Evolutionary conservation across 257 asterid species (phyloP), one percentile per base, ranked within the genome.

Genomic region (Paulownia fortunei): DNA sequence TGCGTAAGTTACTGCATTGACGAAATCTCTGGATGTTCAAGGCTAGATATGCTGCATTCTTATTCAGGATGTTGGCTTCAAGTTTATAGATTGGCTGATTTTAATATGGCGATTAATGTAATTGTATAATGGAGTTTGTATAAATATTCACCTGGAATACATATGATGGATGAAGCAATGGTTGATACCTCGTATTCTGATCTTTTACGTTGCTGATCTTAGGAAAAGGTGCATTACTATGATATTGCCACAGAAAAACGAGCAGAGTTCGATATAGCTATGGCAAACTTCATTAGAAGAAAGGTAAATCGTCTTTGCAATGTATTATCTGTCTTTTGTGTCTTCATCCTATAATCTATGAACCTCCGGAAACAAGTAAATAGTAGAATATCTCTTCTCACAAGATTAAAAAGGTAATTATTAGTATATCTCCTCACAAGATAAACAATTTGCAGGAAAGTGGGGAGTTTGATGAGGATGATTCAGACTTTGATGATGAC

Each of bases 241-340:
- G 99, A 94, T 78, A 83, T 90, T 69, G 99, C 99, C 82, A 92
- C 99, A 15, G 90, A 89, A 84, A 94, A 92, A 80, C 92, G 99
- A 78, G 92, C 94, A 34, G 99, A 92, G 83, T 94, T 94, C 76
- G 97, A 94, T 30, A 72, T 55, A 47, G 98, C 99, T 71, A 92
- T 86, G 88, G 86, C 94, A 27, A 83, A 87, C 66, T 91, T 85
- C 69, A 82, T 72, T 34, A 94, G 84, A 79, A 87, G 76, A 84
- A 87, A 85, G 95, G 98, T 94, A 61, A 74, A 65, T 37, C 11
- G 19, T 63, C 47, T 23, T 19, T 52, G 8, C 26, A 8, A 18
- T 30, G 56, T 70, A 7, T 73, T 72, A n/a, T 39, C n/a, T 26
- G 2, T 71, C 27, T 65, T n/a, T 13, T 34, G 18, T 51, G 19